These are phyloP conservation scores for Pyricularia grisea DNA, from an alignment of 2,329 filamentous ascomycete genomes.

Conservation along the genomic window DNA sequence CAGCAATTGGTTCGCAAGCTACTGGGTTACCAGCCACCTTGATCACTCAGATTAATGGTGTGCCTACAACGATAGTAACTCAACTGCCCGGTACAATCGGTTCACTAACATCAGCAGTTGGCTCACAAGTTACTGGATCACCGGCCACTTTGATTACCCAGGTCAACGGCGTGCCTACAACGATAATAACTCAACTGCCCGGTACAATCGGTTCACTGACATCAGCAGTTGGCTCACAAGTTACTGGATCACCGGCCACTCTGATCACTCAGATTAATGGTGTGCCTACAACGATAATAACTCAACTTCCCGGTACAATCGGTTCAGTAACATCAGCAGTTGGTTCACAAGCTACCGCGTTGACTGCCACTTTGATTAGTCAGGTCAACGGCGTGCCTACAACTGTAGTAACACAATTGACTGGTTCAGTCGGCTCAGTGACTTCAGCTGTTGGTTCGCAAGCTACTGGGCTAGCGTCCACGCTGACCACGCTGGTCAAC, in stretches of 20 bases:
- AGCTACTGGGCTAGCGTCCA: not conserved
- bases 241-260: not conserved
- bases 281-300: not conserved
- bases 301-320: not conserved
- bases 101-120: not conserved
- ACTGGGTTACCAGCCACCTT: not conserved
- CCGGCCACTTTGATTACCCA: not conserved
- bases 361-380: not conserved
- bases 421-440: not conserved
- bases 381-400: not conserved
- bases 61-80: not conserved
- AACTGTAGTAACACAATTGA: not conserved
- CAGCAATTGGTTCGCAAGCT: not conserved
- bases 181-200: not conserved
- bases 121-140: not conserved
- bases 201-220: not conserved
- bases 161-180: not conserved
- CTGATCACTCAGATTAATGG: not conserved
- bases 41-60: not conserved
- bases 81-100: not conserved
- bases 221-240: not conserved
- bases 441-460: not conserved
- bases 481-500: not conserved
- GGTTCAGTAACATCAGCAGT: not conserved
- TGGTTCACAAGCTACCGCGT: not conserved